phyloP scores from a whole-genome alignment of 2,329 filamentous ascomycete species.

The Aureobasidium sp. region DNA sequence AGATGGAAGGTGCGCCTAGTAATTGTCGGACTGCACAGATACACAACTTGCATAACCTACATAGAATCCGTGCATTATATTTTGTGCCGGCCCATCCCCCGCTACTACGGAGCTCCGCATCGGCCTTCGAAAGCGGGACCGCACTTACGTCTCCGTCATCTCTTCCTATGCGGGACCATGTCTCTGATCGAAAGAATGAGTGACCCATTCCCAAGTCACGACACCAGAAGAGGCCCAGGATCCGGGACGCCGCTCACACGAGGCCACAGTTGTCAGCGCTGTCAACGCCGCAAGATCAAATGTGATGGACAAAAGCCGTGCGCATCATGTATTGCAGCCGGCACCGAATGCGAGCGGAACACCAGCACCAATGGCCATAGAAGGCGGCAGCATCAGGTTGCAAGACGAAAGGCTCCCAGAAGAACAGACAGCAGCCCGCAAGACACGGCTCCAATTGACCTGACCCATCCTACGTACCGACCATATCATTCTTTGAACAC shows the following conservation, averaged over 20 bases:
- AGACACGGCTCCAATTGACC: too few species aligned
- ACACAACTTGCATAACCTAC: too few species aligned
- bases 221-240: not conserved
- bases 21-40: too few species aligned
- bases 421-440: not conserved
- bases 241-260: not conserved
- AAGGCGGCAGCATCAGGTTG: not conserved
- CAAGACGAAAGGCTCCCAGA: not conserved
- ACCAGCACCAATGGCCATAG: not conserved
- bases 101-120: not conserved
- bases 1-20: too few species aligned
- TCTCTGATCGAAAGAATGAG: not conserved
- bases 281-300: not conserved
- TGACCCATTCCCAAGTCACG: not conserved
- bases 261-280: not conserved
- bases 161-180: not conserved
- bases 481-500: not conserved
- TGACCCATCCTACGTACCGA: too few species aligned
- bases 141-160: too few species aligned
- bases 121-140: too few species aligned
- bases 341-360: not conserved
- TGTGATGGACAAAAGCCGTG: not conserved
- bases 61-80: too few species aligned
- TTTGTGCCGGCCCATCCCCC: too few species aligned
- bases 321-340: not conserved